Evolutionary conservation across 2,329 filamentous ascomycete species (phyloP).

Genomic region (Apiospora hydei): DNA sequence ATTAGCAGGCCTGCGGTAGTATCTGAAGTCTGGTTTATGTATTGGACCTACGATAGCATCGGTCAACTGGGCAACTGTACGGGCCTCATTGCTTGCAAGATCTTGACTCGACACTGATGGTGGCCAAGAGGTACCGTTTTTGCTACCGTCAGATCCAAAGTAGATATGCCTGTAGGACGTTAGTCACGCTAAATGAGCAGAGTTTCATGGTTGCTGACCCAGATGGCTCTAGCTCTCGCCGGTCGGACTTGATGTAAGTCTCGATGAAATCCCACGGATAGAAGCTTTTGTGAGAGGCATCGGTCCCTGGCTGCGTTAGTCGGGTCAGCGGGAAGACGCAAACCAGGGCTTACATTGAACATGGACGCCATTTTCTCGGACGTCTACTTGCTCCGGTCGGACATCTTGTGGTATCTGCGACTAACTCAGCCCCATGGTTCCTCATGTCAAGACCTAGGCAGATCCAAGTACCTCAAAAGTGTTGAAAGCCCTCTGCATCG

Average conservation of each 20-base stretch:
- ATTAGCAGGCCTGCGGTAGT: slow-evolving; percentile 27
- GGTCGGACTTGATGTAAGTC: slow-evolving; percentile 48
- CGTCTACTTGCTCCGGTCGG: slow-evolving; percentile 41
- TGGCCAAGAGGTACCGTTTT: slow-evolving; percentile 48
- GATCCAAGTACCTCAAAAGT: slow-evolving; percentile 61
- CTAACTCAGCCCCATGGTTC: background rate
- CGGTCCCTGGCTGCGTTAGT: slow-evolving; percentile 59
- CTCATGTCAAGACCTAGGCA: background rate
- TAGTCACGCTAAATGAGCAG: background rate
- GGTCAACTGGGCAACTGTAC: slow-evolving; percentile 68
- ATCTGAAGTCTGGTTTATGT: background rate
- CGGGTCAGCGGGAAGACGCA: slow-evolving; percentile 26
- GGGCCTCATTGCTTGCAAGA: slow-evolving; percentile 63
- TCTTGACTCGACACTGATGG: slow-evolving; percentile 68
- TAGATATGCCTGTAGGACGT: slow-evolving; percentile 31
- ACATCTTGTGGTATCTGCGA: slow-evolving; percentile 56
- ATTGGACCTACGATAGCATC: slow-evolving; percentile 59
- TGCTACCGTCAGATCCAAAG: slow-evolving; percentile 41
- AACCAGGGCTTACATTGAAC: slow-evolving; percentile 54
- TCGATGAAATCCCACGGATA: slow-evolving; percentile 72
- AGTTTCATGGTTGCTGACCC: slow-evolving; percentile 36
- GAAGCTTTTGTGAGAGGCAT: slow-evolving; percentile 71
- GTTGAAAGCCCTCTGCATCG: slow-evolving; percentile 72
- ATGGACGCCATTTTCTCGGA: slow-evolving; percentile 47
- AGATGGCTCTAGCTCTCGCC: slow-evolving; percentile 43